Conservation (phyloP, 805 yeast genomes). For the Novakomyces olei region DNA sequence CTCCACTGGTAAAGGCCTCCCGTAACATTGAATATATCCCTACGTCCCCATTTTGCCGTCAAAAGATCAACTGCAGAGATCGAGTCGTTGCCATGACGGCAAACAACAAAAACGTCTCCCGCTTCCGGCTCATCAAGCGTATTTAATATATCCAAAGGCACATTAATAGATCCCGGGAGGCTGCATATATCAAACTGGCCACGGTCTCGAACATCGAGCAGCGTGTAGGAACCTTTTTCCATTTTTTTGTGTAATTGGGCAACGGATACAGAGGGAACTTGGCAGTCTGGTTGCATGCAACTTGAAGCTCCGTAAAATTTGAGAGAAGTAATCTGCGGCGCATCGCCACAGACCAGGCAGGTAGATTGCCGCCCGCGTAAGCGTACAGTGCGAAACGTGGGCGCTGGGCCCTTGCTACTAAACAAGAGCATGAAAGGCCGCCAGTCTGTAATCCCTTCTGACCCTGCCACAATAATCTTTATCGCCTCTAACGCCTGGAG, state of each 20-base stretch:
- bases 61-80: constrained; percentile 45
- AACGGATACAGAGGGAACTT: constrained; percentile 27
- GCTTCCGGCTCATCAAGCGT: constrained; percentile 8
- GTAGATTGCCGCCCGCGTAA: constrained; percentile 44
- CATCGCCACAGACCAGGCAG: constrained; percentile 45
- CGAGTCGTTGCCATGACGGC: constrained; percentile 84
- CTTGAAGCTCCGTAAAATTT: constrained; percentile 21
- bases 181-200: constrained; percentile 53
- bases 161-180: constrained; percentile 35
- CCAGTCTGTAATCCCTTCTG: constrained; percentile 20
- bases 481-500: constrained; percentile 77
- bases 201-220: constrained; percentile 61
- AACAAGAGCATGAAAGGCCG: constrained; percentile 47
- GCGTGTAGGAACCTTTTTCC: constrained; percentile 13
- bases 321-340: constrained; percentile 27
- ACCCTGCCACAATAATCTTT: constrained; percentile 41
- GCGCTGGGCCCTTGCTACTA: constrained; percentile 38
- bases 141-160: constrained; percentile 25
- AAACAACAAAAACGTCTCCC: constrained; percentile 34
- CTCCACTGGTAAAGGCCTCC: constrained; percentile 69
- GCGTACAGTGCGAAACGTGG: constrained; percentile 39
- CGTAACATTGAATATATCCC: constrained; percentile 33
- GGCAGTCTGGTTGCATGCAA: constrained; percentile 18
- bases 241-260: constrained; percentile 8
- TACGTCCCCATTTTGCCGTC: constrained; percentile 24